Base-by-base conservation (phyloP, 2,329 filamentous ascomycete genomes). In the Penicillium sp. region DNA sequence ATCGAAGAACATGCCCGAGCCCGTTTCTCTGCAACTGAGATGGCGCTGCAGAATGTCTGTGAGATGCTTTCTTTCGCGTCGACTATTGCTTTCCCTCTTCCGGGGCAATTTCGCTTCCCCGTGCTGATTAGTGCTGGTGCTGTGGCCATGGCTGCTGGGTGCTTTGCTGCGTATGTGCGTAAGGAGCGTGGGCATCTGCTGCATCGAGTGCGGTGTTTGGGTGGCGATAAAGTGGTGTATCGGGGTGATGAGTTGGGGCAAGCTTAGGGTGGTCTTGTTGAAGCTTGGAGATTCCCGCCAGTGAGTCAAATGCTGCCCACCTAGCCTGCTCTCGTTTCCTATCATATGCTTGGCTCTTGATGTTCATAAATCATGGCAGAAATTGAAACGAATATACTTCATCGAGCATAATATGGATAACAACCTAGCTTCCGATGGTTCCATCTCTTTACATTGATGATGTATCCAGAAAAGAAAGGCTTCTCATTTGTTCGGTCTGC, bases 1-100 rank as follows among this genome's bases (percentile, higher is more conserved):
- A 76, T 84, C 16, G 73, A 79, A 34, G 69, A 73, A 13, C 67
- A 74, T n/a, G 64, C 74, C 33, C 79, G 87, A n/a, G 87, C 84
- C 1, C 71, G 76, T 0, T 90, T 91, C 57, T 89, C 86, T 0
- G 74, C 84, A 0, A 77, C 82, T 7, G 87, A 91, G 64, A 78
- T 82, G 8, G 77, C 82, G 0, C 75, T 83, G 33, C 87, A 90
- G 63, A 89, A 83, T 53, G 56, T 80, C 0, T 89, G 88, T 53
- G 86, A 90, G 65, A 75, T 89, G 40, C 66, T 83, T 1, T 83
- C 85, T 0, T 89, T 82, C 61, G 75, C 75, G 0, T 77, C 78
- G 0, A 90, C 87, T 0, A 82, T 88, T 51, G 62, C 84, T 3
- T 88, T 84, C 53, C 75, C 79, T 1, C 69, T 72, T 0, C 86